Evolutionary conservation across 805 yeast genomes (phyloP).

Genomic region (Pichia phayaonensis): DNA sequence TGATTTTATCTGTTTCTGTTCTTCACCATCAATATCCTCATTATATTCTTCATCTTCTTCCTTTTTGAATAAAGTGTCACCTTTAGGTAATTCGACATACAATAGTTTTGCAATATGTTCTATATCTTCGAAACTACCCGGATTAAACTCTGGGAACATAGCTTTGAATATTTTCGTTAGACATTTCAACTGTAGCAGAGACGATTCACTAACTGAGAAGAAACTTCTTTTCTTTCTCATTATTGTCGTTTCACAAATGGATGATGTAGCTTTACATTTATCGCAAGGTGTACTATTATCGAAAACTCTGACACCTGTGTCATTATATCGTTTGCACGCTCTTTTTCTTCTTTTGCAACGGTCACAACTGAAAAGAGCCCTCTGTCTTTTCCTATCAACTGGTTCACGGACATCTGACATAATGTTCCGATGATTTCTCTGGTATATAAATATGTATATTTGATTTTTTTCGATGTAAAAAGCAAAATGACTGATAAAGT

Average conservation of each 20-base stretch:
- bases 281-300: conserved; percentile 24
- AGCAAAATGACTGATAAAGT: no score
- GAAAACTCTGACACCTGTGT: conserved; percentile 14
- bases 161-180: conserved; percentile 26
- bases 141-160: conserved; percentile 31
- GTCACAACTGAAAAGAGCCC: conserved; percentile 32
- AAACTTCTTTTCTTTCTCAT: conserved; percentile 27
- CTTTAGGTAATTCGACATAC: conserved; percentile 16
- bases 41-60: background rate
- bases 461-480: background rate
- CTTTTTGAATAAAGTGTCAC: background rate
- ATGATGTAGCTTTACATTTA: conserved; percentile 21
- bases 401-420: no score
- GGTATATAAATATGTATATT: background rate
- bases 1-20: background rate
- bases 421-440: background rate
- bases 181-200: conserved; percentile 31
- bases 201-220: conserved; percentile 27
- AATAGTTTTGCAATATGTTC: conserved; percentile 22
- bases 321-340: conserved; percentile 25
- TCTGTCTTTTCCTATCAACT: background rate
- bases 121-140: conserved; percentile 29
- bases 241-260: conserved; percentile 26
- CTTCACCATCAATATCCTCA: background rate
- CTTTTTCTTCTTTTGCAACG: conserved; percentile 31